Evolutionary conservation across 164 flowering plant genomes (phyloP).

Genomic region (Tetracentron sinense): DNA sequence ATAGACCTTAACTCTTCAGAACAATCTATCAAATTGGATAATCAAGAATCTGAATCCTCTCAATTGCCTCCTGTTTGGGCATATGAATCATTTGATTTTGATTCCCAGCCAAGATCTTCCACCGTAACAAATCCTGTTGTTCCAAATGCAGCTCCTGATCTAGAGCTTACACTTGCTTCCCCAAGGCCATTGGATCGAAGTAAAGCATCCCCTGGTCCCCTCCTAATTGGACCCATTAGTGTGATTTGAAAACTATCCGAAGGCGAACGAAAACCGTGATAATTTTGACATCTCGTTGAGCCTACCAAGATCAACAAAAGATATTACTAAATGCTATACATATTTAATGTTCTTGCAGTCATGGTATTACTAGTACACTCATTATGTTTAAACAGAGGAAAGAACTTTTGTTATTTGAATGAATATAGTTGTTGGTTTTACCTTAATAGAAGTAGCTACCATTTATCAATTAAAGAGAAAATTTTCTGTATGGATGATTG

Average conservation of each 20-base stretch:
- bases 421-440: neutral
- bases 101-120: constrained; percentile 7
- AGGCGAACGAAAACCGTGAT: neutral
- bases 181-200: constrained; percentile 34
- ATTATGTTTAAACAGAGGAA: neutral
- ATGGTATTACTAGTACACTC: neutral
- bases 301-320: neutral
- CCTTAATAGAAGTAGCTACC: neutral
- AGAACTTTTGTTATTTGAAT: neutral
- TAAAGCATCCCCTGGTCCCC: constrained; percentile 25
- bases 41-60: constrained; percentile 6
- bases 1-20: constrained; percentile 18
- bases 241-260: constrained; percentile 28
- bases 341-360: too few species aligned
- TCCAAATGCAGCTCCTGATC: constrained; percentile 19
- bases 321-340: neutral
- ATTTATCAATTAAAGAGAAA: neutral
- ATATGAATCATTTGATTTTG: constrained; percentile 13
- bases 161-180: constrained; percentile 56
- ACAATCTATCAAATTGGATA: constrained; percentile 4
- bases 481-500: too few species aligned
- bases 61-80: constrained; percentile 11
- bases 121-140: neutral
- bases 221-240: constrained; percentile 38
- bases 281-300: neutral